Conservation (phyloP, 2,329 filamentous ascomycete species). For the Grosmannia penicillata region DNA sequence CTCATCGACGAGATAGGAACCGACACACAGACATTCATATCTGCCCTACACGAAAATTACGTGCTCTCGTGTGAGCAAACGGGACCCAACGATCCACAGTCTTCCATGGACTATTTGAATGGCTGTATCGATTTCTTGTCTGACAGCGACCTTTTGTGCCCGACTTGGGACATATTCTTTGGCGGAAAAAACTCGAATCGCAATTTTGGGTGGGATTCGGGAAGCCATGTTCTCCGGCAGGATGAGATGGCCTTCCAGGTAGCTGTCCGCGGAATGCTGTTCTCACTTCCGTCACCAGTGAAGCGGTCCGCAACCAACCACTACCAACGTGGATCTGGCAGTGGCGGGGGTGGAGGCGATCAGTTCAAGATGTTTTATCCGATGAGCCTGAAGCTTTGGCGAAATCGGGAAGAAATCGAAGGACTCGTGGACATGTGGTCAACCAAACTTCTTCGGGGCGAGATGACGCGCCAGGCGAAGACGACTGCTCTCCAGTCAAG, state of each 20-base stretch:
- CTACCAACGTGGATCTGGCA: slow-evolving; percentile 13
- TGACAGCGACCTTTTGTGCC: slow-evolving; percentile 70
- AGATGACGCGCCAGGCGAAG: slow-evolving; percentile 30
- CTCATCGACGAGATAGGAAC: slow-evolving; percentile 91
- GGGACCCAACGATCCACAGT: slow-evolving; percentile 32
- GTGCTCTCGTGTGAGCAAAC: slow-evolving; percentile 60
- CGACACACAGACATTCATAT: slow-evolving; percentile 45
- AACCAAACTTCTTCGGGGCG: slow-evolving; percentile 41
- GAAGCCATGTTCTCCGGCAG: slow-evolving; percentile 66
- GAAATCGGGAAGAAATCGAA: slow-evolving; percentile 67
- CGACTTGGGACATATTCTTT: slow-evolving; percentile 56
- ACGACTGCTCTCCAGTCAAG: slow-evolving; percentile 13
- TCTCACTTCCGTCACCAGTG: slow-evolving; percentile 74
- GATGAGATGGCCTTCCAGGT: slow-evolving; percentile 92
- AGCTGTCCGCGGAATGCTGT: slow-evolving; percentile 73
- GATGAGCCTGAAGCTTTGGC: slow-evolving; percentile 69
- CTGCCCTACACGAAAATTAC: slow-evolving; percentile 57
- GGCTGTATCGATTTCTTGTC: slow-evolving; percentile 80
- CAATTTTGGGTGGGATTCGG: slow-evolving; percentile 37
- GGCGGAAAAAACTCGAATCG: slow-evolving; percentile 30
- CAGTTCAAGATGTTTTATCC: slow-evolving; percentile 89
- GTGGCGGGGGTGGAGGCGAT: slow-evolving; percentile 34
- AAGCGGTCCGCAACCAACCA: slow-evolving; percentile 48
- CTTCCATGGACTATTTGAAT: slow-evolving; percentile 63
- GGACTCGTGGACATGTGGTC: slow-evolving; percentile 58